phyloP scores from a whole-genome alignment of 202 grass and related monocot genomes.

The Cymbopogon flexuosus region DNA sequence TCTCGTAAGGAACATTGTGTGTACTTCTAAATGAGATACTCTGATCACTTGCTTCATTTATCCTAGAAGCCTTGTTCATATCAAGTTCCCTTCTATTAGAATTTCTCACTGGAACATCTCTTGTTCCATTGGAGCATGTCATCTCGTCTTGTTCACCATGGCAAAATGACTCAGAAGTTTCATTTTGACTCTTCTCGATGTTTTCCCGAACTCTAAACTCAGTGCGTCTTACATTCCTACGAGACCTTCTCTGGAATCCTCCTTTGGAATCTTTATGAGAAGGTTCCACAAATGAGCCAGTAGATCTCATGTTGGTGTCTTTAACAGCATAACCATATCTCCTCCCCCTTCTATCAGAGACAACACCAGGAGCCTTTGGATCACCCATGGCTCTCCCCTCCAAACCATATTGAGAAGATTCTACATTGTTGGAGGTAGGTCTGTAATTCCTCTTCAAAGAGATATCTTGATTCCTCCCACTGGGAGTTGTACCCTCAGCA shows the following conservation, averaged over 20 bases:
- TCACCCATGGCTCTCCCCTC: conserved; percentile 41
- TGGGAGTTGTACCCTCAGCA: conserved; percentile 12
- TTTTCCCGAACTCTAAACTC: conserved; percentile 76
- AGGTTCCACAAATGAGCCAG: conserved; percentile 46
- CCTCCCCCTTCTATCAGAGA: conserved; percentile 54
- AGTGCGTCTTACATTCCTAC: conserved; percentile 65
- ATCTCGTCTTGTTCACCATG: conserved; percentile 48
- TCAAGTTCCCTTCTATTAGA: conserved; percentile 44
- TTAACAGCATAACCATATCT: conserved; percentile 64
- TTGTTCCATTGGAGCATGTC: conserved; percentile 32
- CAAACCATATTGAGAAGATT: conserved; percentile 45
- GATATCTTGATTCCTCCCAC: conserved; percentile 33
- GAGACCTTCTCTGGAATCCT: conserved; percentile 55
- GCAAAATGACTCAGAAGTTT: conserved; percentile 37
- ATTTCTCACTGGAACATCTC: conserved; percentile 48
- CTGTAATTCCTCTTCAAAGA: conserved; percentile 40
- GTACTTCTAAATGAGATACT: conserved; percentile 39
- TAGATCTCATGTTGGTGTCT: conserved; percentile 46
- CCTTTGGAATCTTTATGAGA: conserved; percentile 60
- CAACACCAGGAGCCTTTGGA: conserved; percentile 35
- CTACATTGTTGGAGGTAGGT: conserved; percentile 40
- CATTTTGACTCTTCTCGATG: conserved; percentile 50
- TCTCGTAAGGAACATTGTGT: conserved; percentile 49
- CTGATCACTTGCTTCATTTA: conserved; percentile 36
- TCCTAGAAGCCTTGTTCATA: conserved; percentile 31